Evolutionary conservation across 768 basidiomycete species (phyloP).

Genomic region (Hydnomerulius pinastri): DNA sequence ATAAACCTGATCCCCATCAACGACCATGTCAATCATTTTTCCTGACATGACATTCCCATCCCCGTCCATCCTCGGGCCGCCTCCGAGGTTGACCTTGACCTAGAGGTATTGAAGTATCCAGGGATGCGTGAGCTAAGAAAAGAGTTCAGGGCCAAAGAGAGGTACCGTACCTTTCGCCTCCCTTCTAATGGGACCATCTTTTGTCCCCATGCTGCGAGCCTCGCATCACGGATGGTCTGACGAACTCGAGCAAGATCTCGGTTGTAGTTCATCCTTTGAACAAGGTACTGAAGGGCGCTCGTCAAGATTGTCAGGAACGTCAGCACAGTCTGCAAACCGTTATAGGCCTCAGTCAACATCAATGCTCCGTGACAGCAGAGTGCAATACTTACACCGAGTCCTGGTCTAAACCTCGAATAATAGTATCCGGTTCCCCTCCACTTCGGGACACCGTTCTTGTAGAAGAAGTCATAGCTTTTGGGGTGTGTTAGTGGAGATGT

Average conservation of each 20-base stretch:
- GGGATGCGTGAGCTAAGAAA: not conserved
- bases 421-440: constrained; percentile 98
- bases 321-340: constrained; percentile 60
- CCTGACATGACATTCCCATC: constrained; percentile 52
- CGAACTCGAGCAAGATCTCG: constrained; percentile 73
- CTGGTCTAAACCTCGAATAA: constrained; percentile 95
- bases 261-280: constrained; percentile 76
- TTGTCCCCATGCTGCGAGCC: constrained; percentile 78
- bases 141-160: too few relatives aligned
- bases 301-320: constrained; percentile 77
- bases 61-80: constrained; percentile 49
- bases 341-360: not conserved
- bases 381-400: constrained; percentile 61
- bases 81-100: constrained; percentile 75
- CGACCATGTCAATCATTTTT: constrained; percentile 76
- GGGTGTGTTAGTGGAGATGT: constrained; percentile 1
- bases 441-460: constrained; percentile 95
- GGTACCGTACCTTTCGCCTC: constrained; percentile 71
- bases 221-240: constrained; percentile 59
- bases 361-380: constrained; percentile 1
- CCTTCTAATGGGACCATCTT: constrained; percentile 65
- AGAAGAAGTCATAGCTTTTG: constrained; percentile 88
- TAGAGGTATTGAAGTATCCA: constrained; percentile 27
- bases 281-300: constrained; percentile 78
- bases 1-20: constrained; percentile 74